Percentiles rank a stretch among this genome's conserved stretches.
These are phyloP conservation scores for Rickenella mellea DNA, from an alignment of 768 basidiomycete genomes.

Conservation along the genomic window DNA sequence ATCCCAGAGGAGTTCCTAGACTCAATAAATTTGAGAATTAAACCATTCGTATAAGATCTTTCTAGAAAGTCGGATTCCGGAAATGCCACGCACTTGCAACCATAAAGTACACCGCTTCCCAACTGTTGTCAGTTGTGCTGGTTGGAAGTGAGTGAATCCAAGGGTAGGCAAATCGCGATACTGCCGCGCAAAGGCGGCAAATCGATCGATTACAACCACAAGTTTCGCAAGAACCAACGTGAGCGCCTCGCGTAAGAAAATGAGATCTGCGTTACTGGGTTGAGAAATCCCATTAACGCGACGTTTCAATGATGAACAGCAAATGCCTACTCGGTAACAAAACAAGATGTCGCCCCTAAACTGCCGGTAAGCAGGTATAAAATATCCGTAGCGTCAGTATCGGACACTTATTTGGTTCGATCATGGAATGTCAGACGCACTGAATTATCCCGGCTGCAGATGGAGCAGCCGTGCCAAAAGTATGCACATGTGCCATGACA, in stretches of 20 bases:
- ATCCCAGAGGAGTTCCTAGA: conserved; percentile 90
- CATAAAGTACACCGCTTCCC: conserved; percentile 95
- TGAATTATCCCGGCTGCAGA: conserved; percentile 96
- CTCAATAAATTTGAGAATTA: background rate
- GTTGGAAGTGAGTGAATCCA: conserved; percentile 98
- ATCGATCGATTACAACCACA: conserved; percentile 81
- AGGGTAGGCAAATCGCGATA: conserved; percentile 87
- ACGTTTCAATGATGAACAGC: background rate
- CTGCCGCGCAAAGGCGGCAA: conserved; percentile 75
- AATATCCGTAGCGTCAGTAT: background rate
- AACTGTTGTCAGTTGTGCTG: conserved; percentile 95
- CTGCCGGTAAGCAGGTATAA: too few species aligned
- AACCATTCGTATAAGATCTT: background rate
- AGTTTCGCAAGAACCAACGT: conserved; percentile 80
- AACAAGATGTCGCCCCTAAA: conserved; percentile 95
- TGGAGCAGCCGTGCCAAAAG: conserved; percentile 88
- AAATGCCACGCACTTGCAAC: conserved; percentile 62
- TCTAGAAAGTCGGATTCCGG: background rate
- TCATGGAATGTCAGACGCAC: conserved; percentile 30
- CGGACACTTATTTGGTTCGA: background rate
- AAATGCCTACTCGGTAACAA: conserved; percentile 87
- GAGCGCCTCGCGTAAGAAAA: conserved; percentile 86
- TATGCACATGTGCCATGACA: conserved; percentile 99
- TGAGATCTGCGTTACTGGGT: conserved; percentile 90
- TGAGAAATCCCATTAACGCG: background rate